These are phyloP conservation scores for Musa beccarii DNA, from an alignment of 176 grass and related monocot species.

Conservation along the genomic window DNA sequence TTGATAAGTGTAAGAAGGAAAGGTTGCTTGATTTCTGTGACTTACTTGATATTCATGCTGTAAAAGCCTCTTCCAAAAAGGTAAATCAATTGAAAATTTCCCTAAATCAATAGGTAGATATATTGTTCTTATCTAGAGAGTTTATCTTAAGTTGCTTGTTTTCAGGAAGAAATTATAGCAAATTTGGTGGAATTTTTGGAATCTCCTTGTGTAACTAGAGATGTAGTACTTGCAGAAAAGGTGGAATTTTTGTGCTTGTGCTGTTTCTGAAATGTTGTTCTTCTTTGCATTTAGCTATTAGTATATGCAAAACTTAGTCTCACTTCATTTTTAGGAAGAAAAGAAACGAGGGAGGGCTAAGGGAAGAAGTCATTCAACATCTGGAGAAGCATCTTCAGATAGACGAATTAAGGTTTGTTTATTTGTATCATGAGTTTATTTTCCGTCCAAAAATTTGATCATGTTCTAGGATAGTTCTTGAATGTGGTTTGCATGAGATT, in stretches of 20 bases:
- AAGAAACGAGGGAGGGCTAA: constrained; percentile 52
- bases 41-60: constrained; percentile 56
- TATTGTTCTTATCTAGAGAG: not conserved
- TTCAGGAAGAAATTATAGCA: constrained; percentile 75
- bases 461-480: not conserved
- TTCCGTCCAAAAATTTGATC: too few species aligned
- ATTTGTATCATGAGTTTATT: constrained; percentile 1
- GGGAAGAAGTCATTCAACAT: constrained; percentile 1
- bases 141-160: constrained; percentile 10
- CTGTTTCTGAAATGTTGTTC: not conserved
- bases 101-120: not conserved
- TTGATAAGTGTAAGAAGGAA: constrained; percentile 81
- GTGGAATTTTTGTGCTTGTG: constrained; percentile 18
- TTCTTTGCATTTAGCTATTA: not conserved
- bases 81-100: constrained; percentile 20
- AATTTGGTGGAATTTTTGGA: constrained; percentile 95
- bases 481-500: not conserved
- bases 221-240: constrained; percentile 62
- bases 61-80: constrained; percentile 59
- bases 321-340: constrained; percentile 33
- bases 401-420: constrained; percentile 35
- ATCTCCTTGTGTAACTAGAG: constrained; percentile 71
- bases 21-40: constrained; percentile 85
- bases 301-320: not conserved
- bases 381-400: constrained; percentile 36